Evolutionary conservation across 257 asterid species (phyloP), one percentile per base, ranked within the genome.

Genomic region (Solanum dulcamara): DNA sequence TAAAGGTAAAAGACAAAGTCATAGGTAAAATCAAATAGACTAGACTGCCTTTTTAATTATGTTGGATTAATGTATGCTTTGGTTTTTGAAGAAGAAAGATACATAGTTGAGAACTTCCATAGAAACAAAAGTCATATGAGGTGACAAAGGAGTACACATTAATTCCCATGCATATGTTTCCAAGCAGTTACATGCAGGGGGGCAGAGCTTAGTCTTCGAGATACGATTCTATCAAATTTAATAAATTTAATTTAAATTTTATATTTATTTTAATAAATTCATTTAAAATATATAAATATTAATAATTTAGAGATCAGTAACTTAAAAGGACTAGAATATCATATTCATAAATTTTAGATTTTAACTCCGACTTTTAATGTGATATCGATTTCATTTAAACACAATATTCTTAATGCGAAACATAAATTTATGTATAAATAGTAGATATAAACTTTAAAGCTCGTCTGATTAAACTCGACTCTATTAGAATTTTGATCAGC

Each of bases 21-120:
- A 80, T 87, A 84, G 87, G 87, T 86, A 84, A 87, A 85, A 87
- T 85, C 88, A 87, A 85, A 75, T 68, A 62, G 86, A 81, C 68
- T n/a, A 86, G 60, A 44, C 17, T 84, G 75, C 38, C 66, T 38
- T 81, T 83, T 48, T 86, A 59, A 80, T 28, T 51, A 77, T 84
- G 85, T 68, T 28, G 85, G 26, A 44, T 75, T 24, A 60, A 20
- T 83, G 75, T 81, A 57, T 84, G 46, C 60, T 75, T 84, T 68
- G 62, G 67, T 10, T 38, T 35, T 22, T 22, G 51, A 32, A 67
- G 10, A 67, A 30, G 46, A 33, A 50, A 44, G 30, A n/a, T 40
- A 40, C 30, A 28, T 66, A 17, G 71, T 44, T 71, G 80, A 71
- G 26, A 38, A 71, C 32, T 71, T 71, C 80, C 38, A 26, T 75